Evolutionary conservation across 2,329 filamentous ascomycete species (phyloP), one percentile per base, ranked within the genome.

Genomic region (Pseudocercospora pini-densiflorae): DNA sequence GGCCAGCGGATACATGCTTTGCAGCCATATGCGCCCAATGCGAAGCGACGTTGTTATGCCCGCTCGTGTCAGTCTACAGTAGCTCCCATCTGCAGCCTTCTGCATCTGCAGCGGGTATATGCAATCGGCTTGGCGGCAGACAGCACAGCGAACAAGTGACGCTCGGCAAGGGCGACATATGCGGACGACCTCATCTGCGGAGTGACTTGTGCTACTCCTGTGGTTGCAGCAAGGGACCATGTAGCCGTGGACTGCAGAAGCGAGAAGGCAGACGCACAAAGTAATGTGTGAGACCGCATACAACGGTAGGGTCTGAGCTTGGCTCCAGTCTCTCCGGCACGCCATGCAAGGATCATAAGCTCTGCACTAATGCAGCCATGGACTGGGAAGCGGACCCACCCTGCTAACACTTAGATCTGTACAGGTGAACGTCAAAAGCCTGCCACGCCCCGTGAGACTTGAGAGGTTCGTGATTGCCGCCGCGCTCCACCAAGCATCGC

Each of bases 71-170:
- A 54, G 51, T 54, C 14, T 54, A 23, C 10, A 40, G 36, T 23
- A 54, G 49, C 49, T 53, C 12, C 51, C 23, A 24, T 54, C 23
- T 12, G 10, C 23, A 29, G 24, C 19, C 23, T 43, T 49, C 43
- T 19, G 40, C 31, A n/a, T 59, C 19, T 59, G 57, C 59, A 49
- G 40, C 59, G 59, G 59, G 43, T 12, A 16, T 33, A 62, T 62
- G 59, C 59, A 54, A 27, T 62, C 60, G 47, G 36, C 60, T 27
- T 36, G 49, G 49, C 60, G 31, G 36, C 40, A 53, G 40, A 51
- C 31, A 36, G 40, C 55, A 59, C 33, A 16, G 43, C 27, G 36
- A 31, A 21, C 21, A 53, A 27, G 33, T 47, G 40, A 3, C 33
- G n/a, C 23, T 36, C 21, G 16, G 36, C 5, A 27, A 23, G 40